These are phyloP conservation scores for Wickerhamomyces sp. DNA, from an alignment of 1,139 yeast genomes.

Conservation along the genomic window DNA sequence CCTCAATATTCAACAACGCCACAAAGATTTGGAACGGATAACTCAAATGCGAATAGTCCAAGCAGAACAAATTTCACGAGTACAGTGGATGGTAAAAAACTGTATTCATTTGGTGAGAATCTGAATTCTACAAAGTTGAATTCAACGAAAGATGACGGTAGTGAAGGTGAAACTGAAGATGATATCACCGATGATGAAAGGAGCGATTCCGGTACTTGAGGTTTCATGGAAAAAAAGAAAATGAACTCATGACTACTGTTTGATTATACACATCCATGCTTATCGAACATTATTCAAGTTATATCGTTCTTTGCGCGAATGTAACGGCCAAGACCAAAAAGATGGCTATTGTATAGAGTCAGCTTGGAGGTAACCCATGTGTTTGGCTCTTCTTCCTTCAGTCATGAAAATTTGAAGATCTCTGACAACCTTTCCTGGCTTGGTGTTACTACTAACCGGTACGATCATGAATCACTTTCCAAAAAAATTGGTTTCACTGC, in stretches of 20 bases:
- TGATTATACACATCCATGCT: too few relatives aligned
- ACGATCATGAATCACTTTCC: too few relatives aligned
- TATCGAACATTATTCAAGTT: too few relatives aligned
- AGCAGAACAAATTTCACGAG: background rate
- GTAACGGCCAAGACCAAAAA: too few relatives aligned
- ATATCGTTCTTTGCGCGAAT: too few relatives aligned
- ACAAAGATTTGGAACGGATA: background rate
- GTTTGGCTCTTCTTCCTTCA: too few relatives aligned
- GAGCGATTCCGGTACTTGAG: background rate
- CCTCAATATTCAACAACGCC: slow-evolving; percentile 27
- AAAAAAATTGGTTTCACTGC: too few relatives aligned
- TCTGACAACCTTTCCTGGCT: too few relatives aligned
- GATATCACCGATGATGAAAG: slow-evolving; percentile 3
- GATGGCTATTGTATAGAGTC: too few relatives aligned
- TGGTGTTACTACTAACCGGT: too few relatives aligned
- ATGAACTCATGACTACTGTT: background rate
- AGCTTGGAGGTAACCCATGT: too few relatives aligned
- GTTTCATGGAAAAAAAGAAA: background rate
- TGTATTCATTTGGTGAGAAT: background rate
- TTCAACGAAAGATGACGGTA: background rate
- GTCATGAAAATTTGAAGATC: too few relatives aligned
- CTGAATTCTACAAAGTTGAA: background rate
- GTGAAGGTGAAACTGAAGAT: slow-evolving; percentile 1
- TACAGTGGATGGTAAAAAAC: background rate
- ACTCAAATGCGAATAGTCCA: background rate